Conservation (phyloP, 441 rosid genomes). For the Viola pubescens region DNA sequence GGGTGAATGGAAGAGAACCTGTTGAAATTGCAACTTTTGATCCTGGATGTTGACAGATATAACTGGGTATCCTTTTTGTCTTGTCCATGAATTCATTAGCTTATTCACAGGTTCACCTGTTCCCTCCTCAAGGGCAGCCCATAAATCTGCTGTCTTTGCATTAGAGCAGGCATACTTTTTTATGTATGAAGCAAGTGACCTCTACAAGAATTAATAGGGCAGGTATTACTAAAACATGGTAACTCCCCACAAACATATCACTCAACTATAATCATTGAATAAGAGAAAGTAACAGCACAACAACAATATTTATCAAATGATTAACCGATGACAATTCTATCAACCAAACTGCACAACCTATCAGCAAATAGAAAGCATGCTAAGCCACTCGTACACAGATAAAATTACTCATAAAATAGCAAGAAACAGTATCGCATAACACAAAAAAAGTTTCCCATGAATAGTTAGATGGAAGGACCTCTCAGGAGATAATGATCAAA, state of each 20-base stretch:
- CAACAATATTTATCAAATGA: not conserved
- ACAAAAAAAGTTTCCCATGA: no score
- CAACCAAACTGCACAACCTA: not conserved
- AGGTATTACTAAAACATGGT: constrained; percentile 6
- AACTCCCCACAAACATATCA: constrained; percentile 1
- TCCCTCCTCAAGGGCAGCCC: constrained; percentile 84
- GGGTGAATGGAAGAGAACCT: constrained; percentile 34
- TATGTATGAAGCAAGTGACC: constrained; percentile 84
- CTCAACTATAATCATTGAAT: not conserved
- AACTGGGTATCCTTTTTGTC: constrained; percentile 87
- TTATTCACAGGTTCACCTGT: constrained; percentile 86
- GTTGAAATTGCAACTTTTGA: constrained; percentile 76
- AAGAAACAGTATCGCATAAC: no score
- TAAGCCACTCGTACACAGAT: no score
- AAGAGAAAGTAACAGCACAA: constrained; percentile 9
- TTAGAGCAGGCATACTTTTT: constrained; percentile 69
- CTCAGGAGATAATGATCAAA: no score
- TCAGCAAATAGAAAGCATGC: no score
- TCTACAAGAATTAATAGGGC: constrained; percentile 35
- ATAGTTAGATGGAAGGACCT: no score
- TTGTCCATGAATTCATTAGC: constrained; percentile 92
- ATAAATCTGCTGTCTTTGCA: constrained; percentile 88
- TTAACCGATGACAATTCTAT: not conserved
- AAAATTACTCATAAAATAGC: no score
- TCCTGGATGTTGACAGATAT: constrained; percentile 61